phyloP scores from a whole-genome alignment of 306 rosid genomes.

The Castanopsis chinensis region DNA sequence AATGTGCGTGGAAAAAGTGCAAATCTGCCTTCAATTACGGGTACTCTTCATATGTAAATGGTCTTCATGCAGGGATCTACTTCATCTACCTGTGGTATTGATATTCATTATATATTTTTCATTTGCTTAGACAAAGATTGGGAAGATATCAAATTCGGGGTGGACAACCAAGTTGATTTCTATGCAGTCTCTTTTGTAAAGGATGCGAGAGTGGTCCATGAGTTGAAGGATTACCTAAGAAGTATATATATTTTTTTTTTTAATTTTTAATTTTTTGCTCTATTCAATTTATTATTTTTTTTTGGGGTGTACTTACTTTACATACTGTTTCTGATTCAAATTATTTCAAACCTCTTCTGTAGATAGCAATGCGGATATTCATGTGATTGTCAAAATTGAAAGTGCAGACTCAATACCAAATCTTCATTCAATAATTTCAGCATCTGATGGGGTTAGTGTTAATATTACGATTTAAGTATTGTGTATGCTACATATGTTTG shows the following conservation, averaged over 20 bases:
- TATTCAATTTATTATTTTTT: slow-evolving; percentile 17
- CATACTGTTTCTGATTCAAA: slow-evolving; percentile 7
- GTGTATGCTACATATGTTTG: slow-evolving; percentile 16
- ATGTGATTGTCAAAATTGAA: slow-evolving; percentile 90
- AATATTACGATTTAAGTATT: slow-evolving; percentile 3
- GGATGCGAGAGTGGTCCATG: slow-evolving; percentile 84
- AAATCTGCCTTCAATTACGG: slow-evolving; percentile 92
- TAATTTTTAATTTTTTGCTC: slow-evolving; percentile 4
- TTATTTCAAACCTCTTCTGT: slow-evolving; percentile 19
- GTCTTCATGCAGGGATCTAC: background rate
- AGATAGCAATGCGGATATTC: slow-evolving; percentile 82
- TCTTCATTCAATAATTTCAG: slow-evolving; percentile 84
- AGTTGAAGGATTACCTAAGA: slow-evolving; percentile 80
- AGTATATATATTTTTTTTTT: slow-evolving; percentile 38
- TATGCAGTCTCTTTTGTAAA: slow-evolving; percentile 96
- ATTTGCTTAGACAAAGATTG: slow-evolving; percentile 77
- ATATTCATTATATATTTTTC: background rate
- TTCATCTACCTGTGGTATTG: background rate
- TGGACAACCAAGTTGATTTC: slow-evolving; percentile 91
- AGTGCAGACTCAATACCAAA: slow-evolving; percentile 95
- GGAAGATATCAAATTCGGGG: slow-evolving; percentile 99
- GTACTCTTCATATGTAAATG: slow-evolving; percentile 32
- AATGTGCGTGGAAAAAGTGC: slow-evolving; percentile 99
- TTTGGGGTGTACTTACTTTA: slow-evolving; percentile 9
- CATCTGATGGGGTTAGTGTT: slow-evolving; percentile 90